Evolutionary conservation across 2,329 filamentous ascomycete species (phyloP).

Genomic region (Colletotrichum noveboracense): DNA sequence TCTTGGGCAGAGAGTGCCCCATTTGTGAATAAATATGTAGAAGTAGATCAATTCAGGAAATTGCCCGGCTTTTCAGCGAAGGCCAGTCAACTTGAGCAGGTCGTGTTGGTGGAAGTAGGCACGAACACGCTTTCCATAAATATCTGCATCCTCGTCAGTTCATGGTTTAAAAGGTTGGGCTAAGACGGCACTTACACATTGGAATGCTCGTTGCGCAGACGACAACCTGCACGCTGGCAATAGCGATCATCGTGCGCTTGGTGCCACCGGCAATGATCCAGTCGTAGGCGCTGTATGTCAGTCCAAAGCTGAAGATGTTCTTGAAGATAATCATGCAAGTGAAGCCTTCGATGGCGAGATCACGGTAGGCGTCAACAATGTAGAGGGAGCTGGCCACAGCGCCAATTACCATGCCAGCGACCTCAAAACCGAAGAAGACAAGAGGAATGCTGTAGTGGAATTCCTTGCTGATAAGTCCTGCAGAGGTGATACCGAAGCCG

Average conservation of each 20-base stretch:
- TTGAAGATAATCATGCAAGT: constrained; percentile 93
- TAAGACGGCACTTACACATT: constrained; percentile 67
- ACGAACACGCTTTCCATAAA: constrained; percentile 79
- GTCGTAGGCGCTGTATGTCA: constrained; percentile 84
- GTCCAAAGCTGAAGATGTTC: constrained; percentile 87
- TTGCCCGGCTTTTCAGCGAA: constrained; percentile 28
- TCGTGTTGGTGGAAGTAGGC: constrained; percentile 80
- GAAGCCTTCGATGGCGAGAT: constrained; percentile 86
- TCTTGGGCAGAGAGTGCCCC: neutral
- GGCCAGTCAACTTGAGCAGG: constrained; percentile 58
- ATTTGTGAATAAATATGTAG: neutral
- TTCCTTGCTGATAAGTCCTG: constrained; percentile 55
- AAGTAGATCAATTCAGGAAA: neutral
- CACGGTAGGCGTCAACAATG: constrained; percentile 89
- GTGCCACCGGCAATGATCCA: constrained; percentile 77
- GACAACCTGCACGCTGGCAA: constrained; percentile 78
- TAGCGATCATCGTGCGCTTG: constrained; percentile 66
- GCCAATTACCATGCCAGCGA: constrained; percentile 90
- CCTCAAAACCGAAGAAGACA: constrained; percentile 83
- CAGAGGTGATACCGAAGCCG: constrained; percentile 79
- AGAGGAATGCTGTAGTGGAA: constrained; percentile 79
- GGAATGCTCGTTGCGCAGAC: constrained; percentile 79
- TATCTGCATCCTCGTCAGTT: constrained; percentile 52
- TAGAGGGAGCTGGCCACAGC: constrained; percentile 87
- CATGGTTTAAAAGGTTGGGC: neutral